Evolutionary conservation across 164 flowering plant genomes (phyloP).

Genomic region (Vitis labrusca): DNA sequence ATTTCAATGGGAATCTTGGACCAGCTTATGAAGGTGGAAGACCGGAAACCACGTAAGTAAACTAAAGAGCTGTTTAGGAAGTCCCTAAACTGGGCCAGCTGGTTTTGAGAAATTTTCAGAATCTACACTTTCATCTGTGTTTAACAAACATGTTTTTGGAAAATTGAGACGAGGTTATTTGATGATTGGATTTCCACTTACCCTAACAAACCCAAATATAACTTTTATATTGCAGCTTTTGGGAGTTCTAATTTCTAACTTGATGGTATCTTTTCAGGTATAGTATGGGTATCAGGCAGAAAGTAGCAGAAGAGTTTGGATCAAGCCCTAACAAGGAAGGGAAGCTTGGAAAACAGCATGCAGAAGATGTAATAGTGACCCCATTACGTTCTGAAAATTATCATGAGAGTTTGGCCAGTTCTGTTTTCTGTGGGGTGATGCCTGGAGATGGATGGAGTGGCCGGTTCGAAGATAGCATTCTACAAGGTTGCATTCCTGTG

Average conservation of each 20-base stretch:
- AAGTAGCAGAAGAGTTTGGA: slow-evolving; percentile 84
- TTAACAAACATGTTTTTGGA: background rate
- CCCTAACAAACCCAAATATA: background rate
- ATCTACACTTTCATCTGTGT: background rate
- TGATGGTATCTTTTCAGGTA: slow-evolving; percentile 43
- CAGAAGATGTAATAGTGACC: slow-evolving; percentile 77
- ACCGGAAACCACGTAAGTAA: slow-evolving; percentile 85
- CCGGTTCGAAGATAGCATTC: slow-evolving; percentile 92
- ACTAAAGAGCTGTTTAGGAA: slow-evolving; percentile 8
- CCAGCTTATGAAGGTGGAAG: slow-evolving; percentile 77
- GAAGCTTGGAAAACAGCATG: slow-evolving; percentile 85
- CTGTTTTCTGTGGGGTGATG: slow-evolving; percentile 88
- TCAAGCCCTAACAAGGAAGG: slow-evolving; percentile 88
- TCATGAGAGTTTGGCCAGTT: slow-evolving; percentile 62
- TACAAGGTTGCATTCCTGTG: slow-evolving; percentile 98
- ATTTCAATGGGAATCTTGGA: slow-evolving; percentile 96
- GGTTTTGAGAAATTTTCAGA: background rate
- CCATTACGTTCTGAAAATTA: slow-evolving; percentile 65
- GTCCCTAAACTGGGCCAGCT: background rate
- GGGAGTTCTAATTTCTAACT: slow-evolving; percentile 1
- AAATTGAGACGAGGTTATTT: background rate
- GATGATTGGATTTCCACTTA: background rate
- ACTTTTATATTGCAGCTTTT: background rate
- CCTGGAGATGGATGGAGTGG: slow-evolving; percentile 99
- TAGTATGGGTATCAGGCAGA: slow-evolving; percentile 98